Evolutionary conservation across 2,329 filamentous ascomycete genomes (phyloP), one percentile per base, ranked within the genome.

Genomic region (Pseudogymnoascus sp.): DNA sequence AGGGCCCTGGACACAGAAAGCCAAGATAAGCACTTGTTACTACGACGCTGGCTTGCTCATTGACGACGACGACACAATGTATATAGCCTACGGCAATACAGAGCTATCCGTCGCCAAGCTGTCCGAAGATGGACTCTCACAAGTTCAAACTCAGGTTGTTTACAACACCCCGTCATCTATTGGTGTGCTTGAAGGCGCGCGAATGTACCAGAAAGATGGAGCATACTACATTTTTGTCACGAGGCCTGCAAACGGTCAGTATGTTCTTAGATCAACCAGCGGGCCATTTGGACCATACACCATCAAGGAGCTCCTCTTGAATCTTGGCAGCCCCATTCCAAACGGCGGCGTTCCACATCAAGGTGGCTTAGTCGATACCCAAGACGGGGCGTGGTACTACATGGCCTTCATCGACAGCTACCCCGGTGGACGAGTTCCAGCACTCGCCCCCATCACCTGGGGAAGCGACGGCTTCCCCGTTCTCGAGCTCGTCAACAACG

Each of bases 41-140:
- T 86, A 86, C 67, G 83, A 86, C 69, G 78, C 75, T 17, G 82
- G 84, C 0, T 70, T 86, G 0, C 70, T 86, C n/a, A 77, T 86
- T 35, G 46, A 86, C 60, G 80, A 83, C 23, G 78, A 85, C 33
- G 83, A 85, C 63, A 81, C 78, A 0, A 82, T 85, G 76, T 86
- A 85, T 61, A 78, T 86, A 0, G 80, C 77, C 0, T 84, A 83
- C 67, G 83, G 82, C 4, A 78, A 76, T 56, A 77, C 72, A 0
- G 74, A 79, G 1, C 77, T 86, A 61, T 73, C 66, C 7, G 77
- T 86, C 1, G 79, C 83, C 0, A 77, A 83, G 67, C 74, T 87
- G 2, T 77, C 77, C 15, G 65, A 71, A 0, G 80, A 85, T 63
- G 81, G 79, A 0, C 71, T 81, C 0, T 75, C 73, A 29, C 71